These are phyloP conservation scores for Obelidium mucronatum DNA, from an alignment of 192 early-diverging fungal genomes.

Conservation along the genomic window DNA sequence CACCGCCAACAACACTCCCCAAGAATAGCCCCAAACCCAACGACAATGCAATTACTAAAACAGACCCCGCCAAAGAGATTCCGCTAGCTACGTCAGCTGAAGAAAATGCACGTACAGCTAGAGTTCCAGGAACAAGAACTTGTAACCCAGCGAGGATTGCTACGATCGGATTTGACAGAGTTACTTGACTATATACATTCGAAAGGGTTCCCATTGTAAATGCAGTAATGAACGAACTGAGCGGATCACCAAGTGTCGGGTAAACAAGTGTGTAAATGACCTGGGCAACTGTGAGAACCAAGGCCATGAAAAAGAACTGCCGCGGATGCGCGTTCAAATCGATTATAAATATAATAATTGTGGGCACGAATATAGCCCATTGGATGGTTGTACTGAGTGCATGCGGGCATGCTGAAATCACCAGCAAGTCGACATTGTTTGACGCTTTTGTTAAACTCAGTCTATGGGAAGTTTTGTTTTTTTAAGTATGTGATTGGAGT, in stretches of 20 bases:
- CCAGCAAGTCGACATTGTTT: constrained; percentile 23
- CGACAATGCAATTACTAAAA: constrained; percentile 35
- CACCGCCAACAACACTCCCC: constrained; percentile 29
- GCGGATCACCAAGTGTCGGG: constrained; percentile 25
- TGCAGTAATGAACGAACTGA: constrained; percentile 28
- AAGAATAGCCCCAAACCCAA: constrained; percentile 45
- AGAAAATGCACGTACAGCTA: constrained; percentile 39
- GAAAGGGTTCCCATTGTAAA: constrained; percentile 38
- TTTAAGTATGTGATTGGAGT: background rate
- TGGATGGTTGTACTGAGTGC: background rate
- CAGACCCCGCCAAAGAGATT: constrained; percentile 28
- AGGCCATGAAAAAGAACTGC: constrained; percentile 45
- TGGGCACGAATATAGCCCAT: constrained; percentile 41
- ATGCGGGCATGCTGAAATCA: constrained; percentile 11
- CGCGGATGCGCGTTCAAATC: constrained; percentile 43
- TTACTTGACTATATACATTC: constrained; percentile 41
- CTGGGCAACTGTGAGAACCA: constrained; percentile 31
- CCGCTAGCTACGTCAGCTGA: constrained; percentile 28
- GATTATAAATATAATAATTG: constrained; percentile 32
- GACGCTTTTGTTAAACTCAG: background rate
- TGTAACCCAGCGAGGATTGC: constrained; percentile 36
- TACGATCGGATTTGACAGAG: constrained; percentile 39
- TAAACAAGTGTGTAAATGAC: constrained; percentile 6
- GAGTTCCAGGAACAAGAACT: constrained; percentile 42
- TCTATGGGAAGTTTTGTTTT: no score